A percentile compares a stretch with the other conserved stretches of the same genome.
Conservation (phyloP, 129 eudicot genomes). For the Solidago caesia region DNA sequence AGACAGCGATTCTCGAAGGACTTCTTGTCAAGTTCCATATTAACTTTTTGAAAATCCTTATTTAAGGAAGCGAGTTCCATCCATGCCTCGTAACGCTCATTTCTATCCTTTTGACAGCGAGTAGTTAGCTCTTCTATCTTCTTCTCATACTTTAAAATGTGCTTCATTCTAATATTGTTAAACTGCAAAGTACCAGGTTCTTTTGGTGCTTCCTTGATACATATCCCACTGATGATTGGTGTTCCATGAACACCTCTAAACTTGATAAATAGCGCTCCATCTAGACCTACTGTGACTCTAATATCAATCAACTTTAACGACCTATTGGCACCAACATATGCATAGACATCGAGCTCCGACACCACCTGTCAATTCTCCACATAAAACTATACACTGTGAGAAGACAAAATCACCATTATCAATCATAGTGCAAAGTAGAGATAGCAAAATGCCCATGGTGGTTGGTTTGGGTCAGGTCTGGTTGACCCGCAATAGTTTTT, state of each 20-base stretch:
- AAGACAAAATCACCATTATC: background rate
- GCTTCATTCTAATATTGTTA: slow-evolving; percentile 20
- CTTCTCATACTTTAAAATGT: slow-evolving; percentile 41
- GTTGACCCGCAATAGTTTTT: too few species aligned
- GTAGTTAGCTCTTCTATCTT: slow-evolving; percentile 42
- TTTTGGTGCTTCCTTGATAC: slow-evolving; percentile 40
- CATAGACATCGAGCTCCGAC: slow-evolving; percentile 42
- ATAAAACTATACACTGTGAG: background rate
- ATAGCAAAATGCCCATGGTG: background rate
- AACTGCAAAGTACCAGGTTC: slow-evolving; percentile 31
- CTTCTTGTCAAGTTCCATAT: slow-evolving; percentile 39
- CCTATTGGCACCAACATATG: slow-evolving; percentile 47
- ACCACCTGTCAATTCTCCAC: slow-evolving; percentile 32
- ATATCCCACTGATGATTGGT: slow-evolving; percentile 42
- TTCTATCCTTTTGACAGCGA: slow-evolving; percentile 33
- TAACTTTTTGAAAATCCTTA: slow-evolving; percentile 39
- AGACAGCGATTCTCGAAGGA: slow-evolving; percentile 32
- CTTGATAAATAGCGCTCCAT: slow-evolving; percentile 32
- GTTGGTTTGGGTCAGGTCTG: background rate
- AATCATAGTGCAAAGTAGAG: background rate
- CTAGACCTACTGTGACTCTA: slow-evolving; percentile 32
- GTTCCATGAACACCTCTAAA: slow-evolving; percentile 42
- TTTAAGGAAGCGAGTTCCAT: slow-evolving; percentile 38
- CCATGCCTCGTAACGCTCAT: slow-evolving; percentile 53
- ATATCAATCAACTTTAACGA: slow-evolving; percentile 35